These are phyloP conservation scores for Hypholoma sublateritium DNA, from an alignment of 768 basidiomycete species.

Conservation along the genomic window DNA sequence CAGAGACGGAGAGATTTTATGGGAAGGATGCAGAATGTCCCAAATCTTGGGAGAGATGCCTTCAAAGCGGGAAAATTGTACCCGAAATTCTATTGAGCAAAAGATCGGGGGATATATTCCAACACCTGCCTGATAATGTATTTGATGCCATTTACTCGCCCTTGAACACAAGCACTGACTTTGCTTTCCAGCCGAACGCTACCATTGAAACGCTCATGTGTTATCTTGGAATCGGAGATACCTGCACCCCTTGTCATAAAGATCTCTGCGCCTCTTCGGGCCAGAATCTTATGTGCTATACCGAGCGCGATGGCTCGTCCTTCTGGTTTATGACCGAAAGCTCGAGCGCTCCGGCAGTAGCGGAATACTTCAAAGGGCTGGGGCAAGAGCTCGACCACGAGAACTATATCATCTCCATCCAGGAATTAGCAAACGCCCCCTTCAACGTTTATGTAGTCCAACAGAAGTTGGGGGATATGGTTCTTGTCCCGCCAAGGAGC, in stretches of 20 bases:
- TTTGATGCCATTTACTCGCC: slow-evolving; percentile 15
- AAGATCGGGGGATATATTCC: slow-evolving; percentile 55
- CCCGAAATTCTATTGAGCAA: slow-evolving; percentile 55
- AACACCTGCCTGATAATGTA: slow-evolving; percentile 53
- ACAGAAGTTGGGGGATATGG: slow-evolving; percentile 75
- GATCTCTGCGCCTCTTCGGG: slow-evolving; percentile 84
- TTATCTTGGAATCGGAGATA: slow-evolving; percentile 80
- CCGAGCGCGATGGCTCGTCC: slow-evolving; percentile 68
- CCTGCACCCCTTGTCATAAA: slow-evolving; percentile 84
- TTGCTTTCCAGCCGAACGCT: slow-evolving; percentile 34
- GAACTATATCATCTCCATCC: slow-evolving; percentile 58
- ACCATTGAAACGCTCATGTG: slow-evolving; percentile 82
- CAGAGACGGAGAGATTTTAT: slow-evolving; percentile 65
- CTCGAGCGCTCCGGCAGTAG: slow-evolving; percentile 51
- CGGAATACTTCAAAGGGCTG: slow-evolving; percentile 57
- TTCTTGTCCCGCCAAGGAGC: slow-evolving; percentile 77
- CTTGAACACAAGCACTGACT: slow-evolving; percentile 2
- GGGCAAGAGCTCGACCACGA: slow-evolving; percentile 73
- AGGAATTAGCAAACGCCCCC: slow-evolving; percentile 63
- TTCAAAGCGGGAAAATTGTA: slow-evolving; percentile 43
- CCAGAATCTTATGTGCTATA: slow-evolving; percentile 85
- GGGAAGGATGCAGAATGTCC: slow-evolving; percentile 82
- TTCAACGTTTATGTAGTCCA: slow-evolving; percentile 71
- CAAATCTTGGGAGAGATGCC: slow-evolving; percentile 60
- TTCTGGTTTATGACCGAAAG: slow-evolving; percentile 87